A percentile compares a stretch with the other conserved stretches of the same genome.
Evolutionary conservation across 371 early-diverging fungal genomes (phyloP).

Genomic region (Rhizopus sp.): DNA sequence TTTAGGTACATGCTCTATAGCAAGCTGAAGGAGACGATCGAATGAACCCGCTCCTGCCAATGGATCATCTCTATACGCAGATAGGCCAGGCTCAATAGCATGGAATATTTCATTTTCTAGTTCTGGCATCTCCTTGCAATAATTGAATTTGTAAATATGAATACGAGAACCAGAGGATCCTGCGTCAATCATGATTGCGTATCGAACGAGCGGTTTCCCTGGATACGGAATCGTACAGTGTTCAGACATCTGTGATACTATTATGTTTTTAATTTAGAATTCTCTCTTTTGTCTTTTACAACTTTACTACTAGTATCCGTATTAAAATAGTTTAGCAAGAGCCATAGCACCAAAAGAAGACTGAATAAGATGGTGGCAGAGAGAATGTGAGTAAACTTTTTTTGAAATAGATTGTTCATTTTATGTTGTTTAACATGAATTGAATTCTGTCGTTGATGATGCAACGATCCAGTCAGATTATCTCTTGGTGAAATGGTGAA

Average conservation of each 20-base stretch:
- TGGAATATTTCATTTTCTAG: constrained; percentile 83
- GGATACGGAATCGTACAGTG: constrained; percentile 67
- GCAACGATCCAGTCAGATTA: constrained; percentile 19
- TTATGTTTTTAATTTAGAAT: constrained; percentile 4
- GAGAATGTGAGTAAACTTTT: constrained; percentile 22
- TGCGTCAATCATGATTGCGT: constrained; percentile 86
- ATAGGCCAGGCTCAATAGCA: constrained; percentile 83
- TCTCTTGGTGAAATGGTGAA: constrained; percentile 6
- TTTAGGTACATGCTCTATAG: constrained; percentile 58
- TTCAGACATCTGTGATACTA: constrained; percentile 40
- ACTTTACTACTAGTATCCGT: neutral
- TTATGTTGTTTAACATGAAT: constrained; percentile 40
- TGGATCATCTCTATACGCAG: constrained; percentile 64
- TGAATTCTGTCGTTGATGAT: constrained; percentile 49
- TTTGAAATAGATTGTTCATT: constrained; percentile 28
- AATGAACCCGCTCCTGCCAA: constrained; percentile 77
- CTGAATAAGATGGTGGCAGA: constrained; percentile 13
- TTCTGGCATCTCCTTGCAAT: constrained; percentile 67
- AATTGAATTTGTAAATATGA: constrained; percentile 86
- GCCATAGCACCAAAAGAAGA: constrained; percentile 12
- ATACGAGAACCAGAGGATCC: constrained; percentile 96
- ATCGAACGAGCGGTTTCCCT: constrained; percentile 56
- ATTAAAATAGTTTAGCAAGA: constrained; percentile 5
- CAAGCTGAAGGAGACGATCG: constrained; percentile 71
- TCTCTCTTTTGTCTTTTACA: neutral